Evolutionary conservation across 2,329 filamentous ascomycete species (phyloP).

Genomic region (Emmonsia crescens): DNA sequence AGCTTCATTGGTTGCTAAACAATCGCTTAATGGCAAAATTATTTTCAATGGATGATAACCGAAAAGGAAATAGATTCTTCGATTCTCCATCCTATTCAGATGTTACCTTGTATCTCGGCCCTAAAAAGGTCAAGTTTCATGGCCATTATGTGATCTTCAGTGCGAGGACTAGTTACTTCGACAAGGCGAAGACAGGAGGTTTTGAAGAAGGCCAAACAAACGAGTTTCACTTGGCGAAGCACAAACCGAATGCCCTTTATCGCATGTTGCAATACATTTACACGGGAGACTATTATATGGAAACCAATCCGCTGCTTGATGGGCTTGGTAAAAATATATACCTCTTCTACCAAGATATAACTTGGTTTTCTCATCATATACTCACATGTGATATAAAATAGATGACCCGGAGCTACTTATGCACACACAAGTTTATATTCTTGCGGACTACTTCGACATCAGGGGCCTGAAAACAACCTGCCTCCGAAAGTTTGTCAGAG

Average conservation of each 20-base stretch:
- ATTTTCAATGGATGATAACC: not conserved
- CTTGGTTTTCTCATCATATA: not conserved
- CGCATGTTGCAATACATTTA: not conserved
- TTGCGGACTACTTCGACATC: not conserved
- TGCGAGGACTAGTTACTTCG: not conserved
- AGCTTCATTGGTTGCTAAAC: not conserved
- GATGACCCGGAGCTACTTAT: not conserved
- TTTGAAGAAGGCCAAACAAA: not conserved
- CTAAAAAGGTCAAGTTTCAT: not conserved
- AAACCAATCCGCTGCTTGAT: not conserved
- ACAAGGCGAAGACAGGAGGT: not conserved
- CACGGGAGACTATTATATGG: not conserved
- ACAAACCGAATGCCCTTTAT: not conserved
- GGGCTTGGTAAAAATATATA: not conserved
- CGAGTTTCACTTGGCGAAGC: not conserved
- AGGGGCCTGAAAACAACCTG: not conserved
- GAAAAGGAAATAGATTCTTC: not conserved
- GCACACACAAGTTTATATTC: not conserved
- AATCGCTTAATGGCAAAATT: not conserved
- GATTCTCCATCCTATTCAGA: not conserved
- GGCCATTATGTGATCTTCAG: not conserved
- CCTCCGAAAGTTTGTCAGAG: not conserved
- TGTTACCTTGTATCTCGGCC: not conserved
- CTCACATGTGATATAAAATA: not conserved
- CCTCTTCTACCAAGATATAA: not conserved